These are phyloP conservation scores for Cardamine resedifolia DNA, from an alignment of 345 rosid genomes.

Conservation along the genomic window DNA sequence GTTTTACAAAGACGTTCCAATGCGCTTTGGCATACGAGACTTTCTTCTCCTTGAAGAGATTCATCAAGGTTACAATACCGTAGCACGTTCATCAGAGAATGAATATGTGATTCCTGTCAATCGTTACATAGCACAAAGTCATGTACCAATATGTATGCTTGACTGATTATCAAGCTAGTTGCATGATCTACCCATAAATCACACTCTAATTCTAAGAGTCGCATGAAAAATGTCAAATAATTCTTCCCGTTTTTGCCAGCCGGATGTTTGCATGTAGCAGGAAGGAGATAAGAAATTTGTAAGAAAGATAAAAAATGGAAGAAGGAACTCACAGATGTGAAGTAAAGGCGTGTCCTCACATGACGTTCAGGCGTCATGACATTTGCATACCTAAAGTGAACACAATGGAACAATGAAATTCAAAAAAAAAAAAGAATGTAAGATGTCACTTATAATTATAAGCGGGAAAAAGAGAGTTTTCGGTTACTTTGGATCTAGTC, in stretches of 20 bases:
- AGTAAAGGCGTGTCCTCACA: slow-evolving; percentile 95
- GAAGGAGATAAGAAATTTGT: background rate
- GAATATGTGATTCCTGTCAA: slow-evolving; percentile 95
- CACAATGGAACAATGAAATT: background rate
- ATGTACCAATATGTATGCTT: background rate
- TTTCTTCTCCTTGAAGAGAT: slow-evolving; percentile 90
- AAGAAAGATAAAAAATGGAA: background rate
- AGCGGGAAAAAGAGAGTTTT: background rate
- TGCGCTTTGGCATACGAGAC: slow-evolving; percentile 73
- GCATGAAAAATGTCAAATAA: background rate
- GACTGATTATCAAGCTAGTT: background rate
- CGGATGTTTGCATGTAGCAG: background rate
- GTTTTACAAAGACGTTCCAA: slow-evolving; percentile 82
- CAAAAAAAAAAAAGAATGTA: slow-evolving; percentile 14
- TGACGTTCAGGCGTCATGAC: slow-evolving; percentile 99
- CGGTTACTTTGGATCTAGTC: slow-evolving; percentile 87
- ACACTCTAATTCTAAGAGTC: background rate
- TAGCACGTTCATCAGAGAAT: slow-evolving; percentile 91
- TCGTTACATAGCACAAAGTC: slow-evolving; percentile 18
- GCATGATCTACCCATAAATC: background rate
- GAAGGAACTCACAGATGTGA: slow-evolving; percentile 81
- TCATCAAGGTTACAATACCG: slow-evolving; percentile 97
- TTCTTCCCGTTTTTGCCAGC: background rate
- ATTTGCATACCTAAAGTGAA: slow-evolving; percentile 80
- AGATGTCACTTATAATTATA: background rate